These are phyloP conservation scores for Stagonosporopsis rhizophila DNA, from an alignment of 2,329 filamentous ascomycete species.

Conservation along the genomic window DNA sequence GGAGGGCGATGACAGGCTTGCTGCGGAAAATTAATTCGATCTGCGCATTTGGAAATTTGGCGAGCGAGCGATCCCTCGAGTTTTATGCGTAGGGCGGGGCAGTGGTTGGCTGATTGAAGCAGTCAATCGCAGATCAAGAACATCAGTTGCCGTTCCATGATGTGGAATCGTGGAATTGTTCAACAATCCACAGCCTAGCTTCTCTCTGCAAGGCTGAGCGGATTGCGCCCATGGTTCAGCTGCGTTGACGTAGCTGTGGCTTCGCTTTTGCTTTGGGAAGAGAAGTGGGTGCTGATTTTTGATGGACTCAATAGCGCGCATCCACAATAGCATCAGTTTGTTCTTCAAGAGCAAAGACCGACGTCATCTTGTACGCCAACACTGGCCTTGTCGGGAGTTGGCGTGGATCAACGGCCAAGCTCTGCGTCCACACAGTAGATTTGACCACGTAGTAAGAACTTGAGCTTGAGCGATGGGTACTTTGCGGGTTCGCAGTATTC, in stretches of 20 bases:
- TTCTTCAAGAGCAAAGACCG: slow-evolving; percentile 22
- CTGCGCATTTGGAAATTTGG: slow-evolving; percentile 6
- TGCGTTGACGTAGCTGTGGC: slow-evolving; percentile 34
- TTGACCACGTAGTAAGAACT: slow-evolving; percentile 9
- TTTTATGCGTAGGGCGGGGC: slow-evolving; percentile 7
- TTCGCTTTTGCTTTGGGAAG: slow-evolving; percentile 4
- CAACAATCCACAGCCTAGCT: not conserved
- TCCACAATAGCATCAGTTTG: slow-evolving; percentile 22
- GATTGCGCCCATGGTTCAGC: not conserved
- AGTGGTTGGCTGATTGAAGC: slow-evolving; percentile 10
- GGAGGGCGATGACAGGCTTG: not conserved
- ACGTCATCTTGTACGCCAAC: slow-evolving; percentile 22
- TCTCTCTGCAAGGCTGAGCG: slow-evolving; percentile 2
- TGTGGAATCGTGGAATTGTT: not conserved
- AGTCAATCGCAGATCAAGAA: slow-evolving; percentile 12
- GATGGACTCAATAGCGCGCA: slow-evolving; percentile 24
- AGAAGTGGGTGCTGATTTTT: slow-evolving; percentile 23
- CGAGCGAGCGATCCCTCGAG: slow-evolving; percentile 17
- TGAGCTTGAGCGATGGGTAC: slow-evolving; percentile 6
- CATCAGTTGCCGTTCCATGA: not conserved
- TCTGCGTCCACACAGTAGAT: slow-evolving; percentile 2
- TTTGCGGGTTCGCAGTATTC: slow-evolving; percentile 7
- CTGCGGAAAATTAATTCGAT: slow-evolving; percentile 14
- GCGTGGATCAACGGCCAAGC: slow-evolving; percentile 13
- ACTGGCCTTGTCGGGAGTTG: not conserved